Base-by-base conservation (phyloP, 2,329 filamentous ascomycete species). In the Exophiala bonariae region DNA sequence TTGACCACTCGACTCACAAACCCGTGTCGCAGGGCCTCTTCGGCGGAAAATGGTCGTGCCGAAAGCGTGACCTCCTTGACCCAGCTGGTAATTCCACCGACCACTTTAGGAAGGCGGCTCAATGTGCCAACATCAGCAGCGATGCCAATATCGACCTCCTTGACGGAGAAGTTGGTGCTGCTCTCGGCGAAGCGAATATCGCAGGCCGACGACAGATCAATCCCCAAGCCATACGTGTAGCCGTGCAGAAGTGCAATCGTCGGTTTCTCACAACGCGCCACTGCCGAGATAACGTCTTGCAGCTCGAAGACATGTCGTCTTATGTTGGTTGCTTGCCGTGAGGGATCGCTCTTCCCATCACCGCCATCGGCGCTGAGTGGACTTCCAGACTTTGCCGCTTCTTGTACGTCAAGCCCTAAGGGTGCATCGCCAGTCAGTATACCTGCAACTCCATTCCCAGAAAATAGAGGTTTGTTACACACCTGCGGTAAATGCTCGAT, bases 181-280 rank as follows among this genome's bases (percentile, higher is more conserved):
- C 52, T 50, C 1, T 66, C 54, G 43, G 67, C 71, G 3, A 74
- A 49, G 6, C 72, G 63, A 37, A 76, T 62, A 40, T 76, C 73
- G 2, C 67, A 63, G 2, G 71, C 69, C 1, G 65, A 63, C 11
- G 64, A 60, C 6, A 76, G 49, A 63, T 95, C 89, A 54, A 95
- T 85, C 14, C 82, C 87, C 8, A 95, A 75, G 13, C 90, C 89
- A 58, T 88, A 82, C 3, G 84, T 79, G 57, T 91, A 81, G 32
- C 86, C 90, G 61, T 95, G 88, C 56, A 96, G 70, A 16, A 89
- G 83, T 41, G 82, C 85, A 49, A 97, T 86, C 26, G 96, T 88
- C 51, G 89, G 89, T 71, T 97, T 97, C 70, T 93, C 87, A 69
- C 92, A 97, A 58, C 79, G 83, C 66, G 96, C 92, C 43, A 95